Evolutionary conservation across 2,329 filamentous ascomycete species (phyloP).

Genomic region (Endoconidiophora laricicola): DNA sequence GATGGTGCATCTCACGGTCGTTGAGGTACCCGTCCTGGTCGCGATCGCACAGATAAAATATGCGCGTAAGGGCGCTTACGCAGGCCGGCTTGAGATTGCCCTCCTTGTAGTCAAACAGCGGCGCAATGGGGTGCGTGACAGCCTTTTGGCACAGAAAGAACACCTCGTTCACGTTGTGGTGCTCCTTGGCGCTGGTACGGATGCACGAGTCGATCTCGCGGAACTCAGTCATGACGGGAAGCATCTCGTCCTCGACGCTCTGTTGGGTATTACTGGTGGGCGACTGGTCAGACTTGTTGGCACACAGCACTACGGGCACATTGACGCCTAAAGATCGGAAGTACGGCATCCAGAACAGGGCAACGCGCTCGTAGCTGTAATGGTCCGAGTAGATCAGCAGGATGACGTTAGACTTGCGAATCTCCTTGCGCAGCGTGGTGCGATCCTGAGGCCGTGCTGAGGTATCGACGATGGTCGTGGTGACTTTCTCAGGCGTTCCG

Average conservation of each 20-base stretch:
- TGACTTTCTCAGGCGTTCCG: constrained; percentile 89
- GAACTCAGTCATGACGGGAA: constrained; percentile 96
- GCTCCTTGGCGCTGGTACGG: constrained; percentile 76
- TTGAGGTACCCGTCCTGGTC: constrained; percentile 89
- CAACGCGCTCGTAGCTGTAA: constrained; percentile 96
- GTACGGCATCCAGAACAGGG: constrained; percentile 96
- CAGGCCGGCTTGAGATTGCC: constrained; percentile 73
- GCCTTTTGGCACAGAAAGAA: constrained; percentile 98
- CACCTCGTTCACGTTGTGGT: constrained; percentile 86
- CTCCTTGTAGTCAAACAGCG: constrained; percentile 93
- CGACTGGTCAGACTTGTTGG: constrained; percentile 89
- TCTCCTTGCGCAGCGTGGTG: constrained; percentile 76
- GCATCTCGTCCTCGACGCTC: constrained; percentile 90
- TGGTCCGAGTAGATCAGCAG: constrained; percentile 94
- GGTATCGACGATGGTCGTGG: constrained; percentile 93
- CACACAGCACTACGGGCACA: constrained; percentile 88
- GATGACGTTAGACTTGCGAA: constrained; percentile 93
- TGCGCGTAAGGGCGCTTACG: constrained; percentile 66
- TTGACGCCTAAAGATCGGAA: constrained; percentile 97
- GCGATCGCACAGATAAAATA: constrained; percentile 93
- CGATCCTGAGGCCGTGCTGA: constrained; percentile 89
- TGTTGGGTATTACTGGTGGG: constrained; percentile 61
- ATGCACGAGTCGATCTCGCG: constrained; percentile 98
- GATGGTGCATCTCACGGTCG: constrained; percentile 77
- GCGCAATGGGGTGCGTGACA: constrained; percentile 90